Evolutionary conservation across 805 yeast genomes (phyloP), one percentile per base, ranked within the genome.

Genomic region (Yarrowia porcina): DNA sequence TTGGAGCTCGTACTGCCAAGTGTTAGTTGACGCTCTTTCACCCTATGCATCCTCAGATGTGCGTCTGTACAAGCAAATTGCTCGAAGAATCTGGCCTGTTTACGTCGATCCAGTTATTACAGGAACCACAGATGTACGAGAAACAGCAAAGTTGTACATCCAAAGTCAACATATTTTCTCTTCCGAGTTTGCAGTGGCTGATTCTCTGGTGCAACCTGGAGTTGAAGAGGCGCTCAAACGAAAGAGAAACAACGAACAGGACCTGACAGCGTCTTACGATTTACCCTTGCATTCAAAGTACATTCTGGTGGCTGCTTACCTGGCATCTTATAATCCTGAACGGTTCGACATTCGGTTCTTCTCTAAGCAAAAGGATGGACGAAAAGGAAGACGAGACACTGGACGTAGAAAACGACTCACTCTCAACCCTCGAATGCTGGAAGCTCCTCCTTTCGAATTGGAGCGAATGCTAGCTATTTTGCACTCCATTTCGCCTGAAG

Each of bases 381-480:
- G 78, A 67, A 71, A 69, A 52, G 71, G 69, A 65, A 69, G 74
- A 36, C 73, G 79, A 60, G 75, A 75, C 18, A 79, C 80, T 23
- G 74, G 75, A 49, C 77, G 78, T 38, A 72, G 76, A 52, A 79
- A 77, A 61, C 79, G 79, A 63, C 72, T 77, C 8, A 82, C 80
- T 56, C 76, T 84, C 20, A 88, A 85, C 60, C 80, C 86, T 2
- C 78, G 89, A 36, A 78, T 86, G 64, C 74, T 88, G 42, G 83
- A 86, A n/a, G 88, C 96, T 0, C 83, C 86, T 28, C 75, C 83
- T 32, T 91, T 91, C 72, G 89, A 86, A 35, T 71, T 90, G 49
- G 97, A 92, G 71, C 79, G 97, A 64, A 70, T 90, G 71, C 74
- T 89, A 64, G 96, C 97, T 0, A 89, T 92, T 23, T 77, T 88